phyloP scores from a whole-genome alignment of 139 green algal species.

The Choricystis sp. region DNA sequence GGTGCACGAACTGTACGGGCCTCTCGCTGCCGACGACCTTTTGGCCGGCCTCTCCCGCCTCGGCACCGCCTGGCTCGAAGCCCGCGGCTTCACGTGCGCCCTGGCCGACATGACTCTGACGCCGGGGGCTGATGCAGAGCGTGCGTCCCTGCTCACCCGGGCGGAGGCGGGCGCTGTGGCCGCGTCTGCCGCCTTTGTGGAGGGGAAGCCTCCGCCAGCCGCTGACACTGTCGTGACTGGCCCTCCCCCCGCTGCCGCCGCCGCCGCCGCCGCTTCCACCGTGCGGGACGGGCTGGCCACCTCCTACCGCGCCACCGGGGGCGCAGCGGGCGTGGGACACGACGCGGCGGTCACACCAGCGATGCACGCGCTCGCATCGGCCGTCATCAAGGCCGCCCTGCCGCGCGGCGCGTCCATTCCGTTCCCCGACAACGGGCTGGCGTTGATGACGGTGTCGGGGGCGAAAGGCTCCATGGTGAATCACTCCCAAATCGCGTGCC shows the following conservation, averaged over 20 bases:
- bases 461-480: conserved; percentile 94
- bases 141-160: conserved; percentile 23
- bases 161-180: conserved; percentile 40
- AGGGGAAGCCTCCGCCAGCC: too few species aligned
- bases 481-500: conserved; percentile 87
- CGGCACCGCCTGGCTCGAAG: conserved; percentile 76
- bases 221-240: too few species aligned
- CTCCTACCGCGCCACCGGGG: conserved; percentile 4
- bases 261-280: background rate
- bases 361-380: conserved; percentile 68
- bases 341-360: conserved; percentile 31
- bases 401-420: conserved; percentile 46
- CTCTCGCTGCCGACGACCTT: conserved; percentile 50
- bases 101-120: conserved; percentile 79
- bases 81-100: conserved; percentile 85
- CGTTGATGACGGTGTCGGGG: conserved; percentile 83
- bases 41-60: conserved; percentile 68
- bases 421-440: conserved; percentile 88
- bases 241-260: too few species aligned
- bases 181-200: conserved; percentile 41
- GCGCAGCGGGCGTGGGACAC: conserved; percentile 14
- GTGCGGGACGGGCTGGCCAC: background rate
- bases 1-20: conserved; percentile 87
- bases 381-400: conserved; percentile 72
- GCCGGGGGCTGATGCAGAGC: conserved; percentile 27